Conservation (phyloP, 768 basidiomycete species). For the Gymnopilus junonius region DNA sequence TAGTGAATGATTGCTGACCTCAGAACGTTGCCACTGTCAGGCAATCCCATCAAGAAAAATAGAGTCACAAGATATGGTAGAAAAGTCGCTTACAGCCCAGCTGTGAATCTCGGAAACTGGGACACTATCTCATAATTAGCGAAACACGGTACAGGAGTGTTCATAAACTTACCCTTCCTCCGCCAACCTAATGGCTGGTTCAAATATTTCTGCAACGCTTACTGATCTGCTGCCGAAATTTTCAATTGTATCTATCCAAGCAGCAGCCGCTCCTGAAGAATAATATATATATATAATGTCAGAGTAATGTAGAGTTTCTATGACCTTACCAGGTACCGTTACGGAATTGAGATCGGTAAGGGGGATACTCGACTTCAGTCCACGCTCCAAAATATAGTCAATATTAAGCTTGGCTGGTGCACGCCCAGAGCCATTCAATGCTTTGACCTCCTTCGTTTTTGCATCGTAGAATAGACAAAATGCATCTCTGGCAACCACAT, state of each 20-base stretch:
- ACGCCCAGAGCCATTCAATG: conserved; percentile 90
- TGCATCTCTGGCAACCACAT: conserved; percentile 61
- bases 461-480: conserved; percentile 95
- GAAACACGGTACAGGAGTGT: not conserved
- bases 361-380: conserved; percentile 77
- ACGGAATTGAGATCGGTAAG: conserved; percentile 85
- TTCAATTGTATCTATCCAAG: conserved; percentile 91
- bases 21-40: conserved; percentile 59
- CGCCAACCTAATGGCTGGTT: conserved; percentile 89
- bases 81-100: conserved; percentile 41
- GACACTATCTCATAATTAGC: conserved; percentile 49
- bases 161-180: conserved; percentile 78
- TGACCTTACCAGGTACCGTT: conserved; percentile 70
- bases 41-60: not conserved
- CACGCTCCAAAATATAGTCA: conserved; percentile 71
- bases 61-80: not conserved
- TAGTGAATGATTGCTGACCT: conserved; percentile 37
- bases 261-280: conserved; percentile 80
- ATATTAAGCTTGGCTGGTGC: conserved; percentile 82
- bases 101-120: conserved; percentile 88
- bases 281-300: not conserved
- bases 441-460: conserved; percentile 79
- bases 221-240: conserved; percentile 78
- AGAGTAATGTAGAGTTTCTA: not conserved
- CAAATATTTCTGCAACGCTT: conserved; percentile 70